Evolutionary conservation across 202 grass and related monocot genomes (phyloP).

Genomic region (Musa balbisiana): DNA sequence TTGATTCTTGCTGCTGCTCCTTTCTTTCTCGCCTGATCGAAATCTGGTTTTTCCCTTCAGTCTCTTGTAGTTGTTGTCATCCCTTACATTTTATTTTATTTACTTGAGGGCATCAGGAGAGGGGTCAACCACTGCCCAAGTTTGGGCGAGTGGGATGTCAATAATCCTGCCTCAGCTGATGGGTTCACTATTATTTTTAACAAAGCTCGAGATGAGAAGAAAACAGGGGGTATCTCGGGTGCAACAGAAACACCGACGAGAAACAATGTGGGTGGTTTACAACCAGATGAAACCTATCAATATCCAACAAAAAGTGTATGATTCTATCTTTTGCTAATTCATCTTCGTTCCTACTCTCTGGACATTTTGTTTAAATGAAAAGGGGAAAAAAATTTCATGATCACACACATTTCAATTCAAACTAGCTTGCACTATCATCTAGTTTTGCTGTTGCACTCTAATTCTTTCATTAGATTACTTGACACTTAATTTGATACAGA

Average conservation of each 20-base stretch:
- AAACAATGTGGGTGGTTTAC: slow-evolving; percentile 19
- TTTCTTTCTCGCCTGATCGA: neutral
- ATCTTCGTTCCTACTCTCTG: neutral
- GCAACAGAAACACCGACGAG: slow-evolving; percentile 28
- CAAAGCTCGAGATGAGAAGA: no score
- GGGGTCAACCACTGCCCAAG: slow-evolving; percentile 48
- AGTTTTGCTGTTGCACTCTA: neutral
- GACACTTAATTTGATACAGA: slow-evolving; percentile 19
- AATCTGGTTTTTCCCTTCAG: no score
- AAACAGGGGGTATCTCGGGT: no score
- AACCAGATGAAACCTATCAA: slow-evolving; percentile 19
- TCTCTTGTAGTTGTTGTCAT: neutral
- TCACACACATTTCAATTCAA: neutral
- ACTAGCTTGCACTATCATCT: neutral
- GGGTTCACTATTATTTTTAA: no score
- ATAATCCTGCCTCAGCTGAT: slow-evolving; percentile 33
- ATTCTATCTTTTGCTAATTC: neutral
- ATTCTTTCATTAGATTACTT: neutral
- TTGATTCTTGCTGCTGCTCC: no score
- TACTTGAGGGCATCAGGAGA: slow-evolving; percentile 22
- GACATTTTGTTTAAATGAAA: no score
- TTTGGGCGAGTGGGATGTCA: slow-evolving; percentile 76
- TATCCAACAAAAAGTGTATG: slow-evolving; percentile 36
- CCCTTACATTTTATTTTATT: neutral
- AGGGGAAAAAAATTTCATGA: no score